Conservation (phyloP, 2,329 filamentous ascomycete genomes). For the Aphanoascus verrucosus region DNA sequence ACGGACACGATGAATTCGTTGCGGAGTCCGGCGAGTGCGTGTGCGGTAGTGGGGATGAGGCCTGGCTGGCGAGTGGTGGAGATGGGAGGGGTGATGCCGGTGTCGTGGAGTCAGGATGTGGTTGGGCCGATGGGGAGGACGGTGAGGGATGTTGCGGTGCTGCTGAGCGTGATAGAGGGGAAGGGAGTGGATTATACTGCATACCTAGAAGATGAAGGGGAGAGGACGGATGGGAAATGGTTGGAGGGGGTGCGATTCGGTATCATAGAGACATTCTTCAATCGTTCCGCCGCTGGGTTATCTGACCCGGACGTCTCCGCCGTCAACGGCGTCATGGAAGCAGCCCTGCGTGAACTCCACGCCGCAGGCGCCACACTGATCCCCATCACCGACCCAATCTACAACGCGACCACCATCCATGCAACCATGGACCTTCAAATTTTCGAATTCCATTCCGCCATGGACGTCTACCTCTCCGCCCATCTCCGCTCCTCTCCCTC, state of each 20-base stretch:
- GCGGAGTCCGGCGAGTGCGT: slow-evolving; percentile 51
- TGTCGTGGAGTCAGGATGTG: slow-evolving; percentile 48
- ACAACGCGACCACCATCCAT: slow-evolving; percentile 43
- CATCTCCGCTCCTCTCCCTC: slow-evolving; percentile 11
- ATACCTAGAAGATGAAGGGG: slow-evolving; percentile 31
- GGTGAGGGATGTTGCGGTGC: slow-evolving; percentile 42
- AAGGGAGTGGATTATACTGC: slow-evolving; percentile 42
- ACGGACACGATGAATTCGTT: slow-evolving; percentile 55
- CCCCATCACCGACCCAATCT: slow-evolving; percentile 39
- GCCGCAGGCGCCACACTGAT: slow-evolving; percentile 42
- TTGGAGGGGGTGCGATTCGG: slow-evolving; percentile 39
- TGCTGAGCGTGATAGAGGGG: slow-evolving; percentile 44
- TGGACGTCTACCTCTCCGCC: slow-evolving; percentile 47
- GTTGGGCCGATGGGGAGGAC: slow-evolving; percentile 46
- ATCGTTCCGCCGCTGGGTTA: slow-evolving; percentile 34
- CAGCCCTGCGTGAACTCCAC: slow-evolving; percentile 38
- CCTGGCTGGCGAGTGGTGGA: slow-evolving; percentile 47
- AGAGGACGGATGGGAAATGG: slow-evolving; percentile 12
- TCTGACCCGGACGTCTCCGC: slow-evolving; percentile 42
- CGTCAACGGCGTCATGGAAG: slow-evolving; percentile 45
- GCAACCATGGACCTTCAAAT: slow-evolving; percentile 48
- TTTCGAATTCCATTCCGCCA: slow-evolving; percentile 48
- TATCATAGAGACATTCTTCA: slow-evolving; percentile 48
- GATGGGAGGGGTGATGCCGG: slow-evolving; percentile 43
- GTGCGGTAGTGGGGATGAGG: slow-evolving; percentile 49